Percentiles rank a stretch among this genome's conserved stretches.
These are phyloP conservation scores for Lepiota venenata DNA, from an alignment of 768 basidiomycete genomes.

Conservation along the genomic window DNA sequence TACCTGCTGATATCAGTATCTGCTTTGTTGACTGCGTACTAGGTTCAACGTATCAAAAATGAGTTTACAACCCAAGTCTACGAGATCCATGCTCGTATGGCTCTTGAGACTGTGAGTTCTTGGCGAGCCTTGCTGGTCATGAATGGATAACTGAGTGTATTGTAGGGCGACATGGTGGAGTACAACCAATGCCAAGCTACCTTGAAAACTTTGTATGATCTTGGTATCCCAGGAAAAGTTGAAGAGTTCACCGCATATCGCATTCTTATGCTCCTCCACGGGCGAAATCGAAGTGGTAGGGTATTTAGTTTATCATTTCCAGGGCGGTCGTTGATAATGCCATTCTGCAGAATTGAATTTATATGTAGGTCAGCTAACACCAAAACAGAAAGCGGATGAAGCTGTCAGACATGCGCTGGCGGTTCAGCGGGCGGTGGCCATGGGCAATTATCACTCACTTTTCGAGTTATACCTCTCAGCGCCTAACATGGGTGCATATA, in stretches of 20 bases:
- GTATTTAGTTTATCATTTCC: slow-evolving; percentile 7
- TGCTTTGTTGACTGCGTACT: slow-evolving; percentile 1
- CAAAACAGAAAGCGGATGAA: slow-evolving; percentile 76
- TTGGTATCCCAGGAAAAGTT: slow-evolving; percentile 87
- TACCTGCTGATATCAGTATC: slow-evolving; percentile 1
- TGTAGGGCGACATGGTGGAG: slow-evolving; percentile 94
- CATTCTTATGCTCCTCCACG: slow-evolving; percentile 93
- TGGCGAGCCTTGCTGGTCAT: neutral
- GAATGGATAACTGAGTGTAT: slow-evolving; percentile 5
- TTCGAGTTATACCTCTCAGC: slow-evolving; percentile 82
- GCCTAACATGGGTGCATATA: slow-evolving; percentile 97
- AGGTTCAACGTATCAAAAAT: slow-evolving; percentile 99
- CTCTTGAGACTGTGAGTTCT: slow-evolving; percentile 43
- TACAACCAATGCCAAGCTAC: slow-evolving; percentile 97
- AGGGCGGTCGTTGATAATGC: neutral
- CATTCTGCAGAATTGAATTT: slow-evolving; percentile 79
- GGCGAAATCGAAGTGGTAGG: slow-evolving; percentile 89
- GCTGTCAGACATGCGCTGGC: slow-evolving; percentile 87
- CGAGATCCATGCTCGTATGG: slow-evolving; percentile 97
- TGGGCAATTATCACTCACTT: slow-evolving; percentile 92
- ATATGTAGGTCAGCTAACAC: slow-evolving; percentile 96
- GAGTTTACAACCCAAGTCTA: slow-evolving; percentile 97
- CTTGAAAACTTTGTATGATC: slow-evolving; percentile 85
- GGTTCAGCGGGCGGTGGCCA: slow-evolving; percentile 85
- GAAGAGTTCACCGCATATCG: slow-evolving; percentile 98